Conservation (phyloP, 1,284 basidiomycete genomes). For the Ganoderma lucidum region DNA sequence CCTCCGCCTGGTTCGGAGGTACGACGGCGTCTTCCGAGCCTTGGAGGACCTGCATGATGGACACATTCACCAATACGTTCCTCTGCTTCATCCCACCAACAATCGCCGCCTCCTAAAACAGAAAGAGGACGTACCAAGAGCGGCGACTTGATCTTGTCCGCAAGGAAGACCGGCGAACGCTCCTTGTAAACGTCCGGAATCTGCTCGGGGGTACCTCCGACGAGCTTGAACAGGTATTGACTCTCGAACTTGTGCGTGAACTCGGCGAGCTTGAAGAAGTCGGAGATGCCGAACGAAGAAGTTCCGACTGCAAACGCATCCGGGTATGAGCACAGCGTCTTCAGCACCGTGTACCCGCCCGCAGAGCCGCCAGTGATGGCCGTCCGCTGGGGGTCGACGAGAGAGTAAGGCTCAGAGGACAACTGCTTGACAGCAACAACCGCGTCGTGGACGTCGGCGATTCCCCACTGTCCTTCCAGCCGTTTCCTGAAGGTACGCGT, state of each 20-base stretch:
- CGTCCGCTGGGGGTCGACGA: constrained; percentile 63
- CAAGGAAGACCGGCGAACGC: constrained; percentile 56
- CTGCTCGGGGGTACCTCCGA: constrained; percentile 55
- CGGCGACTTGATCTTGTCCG: constrained; percentile 54
- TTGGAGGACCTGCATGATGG: constrained; percentile 53
- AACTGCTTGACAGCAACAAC: constrained; percentile 59
- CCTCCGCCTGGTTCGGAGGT: constrained; percentile 57
- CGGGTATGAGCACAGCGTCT: constrained; percentile 43
- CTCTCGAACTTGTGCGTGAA: constrained; percentile 65
- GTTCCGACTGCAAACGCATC: constrained; percentile 50
- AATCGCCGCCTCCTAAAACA: not conserved
- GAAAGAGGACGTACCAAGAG: constrained; percentile 48
- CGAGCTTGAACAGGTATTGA: constrained; percentile 51
- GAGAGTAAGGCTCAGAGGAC: constrained; percentile 48
- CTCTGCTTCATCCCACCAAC: not conserved
- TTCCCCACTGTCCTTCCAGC: constrained; percentile 70
- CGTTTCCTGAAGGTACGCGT: constrained; percentile 50
- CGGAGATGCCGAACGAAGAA: constrained; percentile 55
- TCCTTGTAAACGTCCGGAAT: constrained; percentile 54
- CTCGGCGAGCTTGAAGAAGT: constrained; percentile 50
- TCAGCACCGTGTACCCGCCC: constrained; percentile 61
- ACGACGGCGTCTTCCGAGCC: constrained; percentile 56
- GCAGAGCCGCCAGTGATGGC: constrained; percentile 62
- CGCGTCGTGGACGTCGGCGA: constrained; percentile 71
- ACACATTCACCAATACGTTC: not conserved